Conservation (phyloP, 169 alveolate species). For the Plasmodium vinckei region DNA sequence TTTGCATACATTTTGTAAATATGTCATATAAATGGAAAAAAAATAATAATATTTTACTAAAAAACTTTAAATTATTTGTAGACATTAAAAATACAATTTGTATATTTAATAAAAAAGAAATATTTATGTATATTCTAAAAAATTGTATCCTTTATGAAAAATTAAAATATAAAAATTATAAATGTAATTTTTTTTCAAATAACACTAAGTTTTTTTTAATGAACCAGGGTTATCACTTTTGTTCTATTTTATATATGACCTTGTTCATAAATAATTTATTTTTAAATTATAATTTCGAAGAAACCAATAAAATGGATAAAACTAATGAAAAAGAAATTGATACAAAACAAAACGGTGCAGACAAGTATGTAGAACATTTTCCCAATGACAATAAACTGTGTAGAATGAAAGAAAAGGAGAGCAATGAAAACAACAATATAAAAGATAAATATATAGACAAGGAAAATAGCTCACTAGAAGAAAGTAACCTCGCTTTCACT, state of each 20-base stretch:
- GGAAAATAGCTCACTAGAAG: background rate
- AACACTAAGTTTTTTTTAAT: background rate
- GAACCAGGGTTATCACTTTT: slow-evolving; percentile 22
- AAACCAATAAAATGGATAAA: background rate
- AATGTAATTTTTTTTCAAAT: slow-evolving; percentile 7
- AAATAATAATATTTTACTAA: slow-evolving; percentile 4
- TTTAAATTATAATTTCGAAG: background rate
- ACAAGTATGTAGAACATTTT: background rate
- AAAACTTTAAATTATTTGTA: slow-evolving; percentile 25
- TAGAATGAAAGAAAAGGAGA: too few relatives aligned
- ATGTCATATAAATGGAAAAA: slow-evolving; percentile 12
- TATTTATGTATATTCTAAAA: slow-evolving; percentile 26
- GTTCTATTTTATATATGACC: slow-evolving; percentile 20
- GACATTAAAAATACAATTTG: slow-evolving; percentile 17
- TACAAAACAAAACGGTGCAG: background rate
- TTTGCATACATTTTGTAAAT: slow-evolving; percentile 22
- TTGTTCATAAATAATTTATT: slow-evolving; percentile 9
- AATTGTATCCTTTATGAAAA: slow-evolving; percentile 47
- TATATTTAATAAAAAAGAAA: slow-evolving; percentile 31
- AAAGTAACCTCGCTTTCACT: background rate
- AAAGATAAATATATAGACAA: too few relatives aligned
- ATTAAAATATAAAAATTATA: slow-evolving; percentile 19
- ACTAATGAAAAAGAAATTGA: background rate
- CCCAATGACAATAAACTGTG: background rate
- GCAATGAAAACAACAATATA: too few relatives aligned